phyloP scores from a whole-genome alignment of 202 grass and related monocot species.

The Sporobolus alterniflorus region DNA sequence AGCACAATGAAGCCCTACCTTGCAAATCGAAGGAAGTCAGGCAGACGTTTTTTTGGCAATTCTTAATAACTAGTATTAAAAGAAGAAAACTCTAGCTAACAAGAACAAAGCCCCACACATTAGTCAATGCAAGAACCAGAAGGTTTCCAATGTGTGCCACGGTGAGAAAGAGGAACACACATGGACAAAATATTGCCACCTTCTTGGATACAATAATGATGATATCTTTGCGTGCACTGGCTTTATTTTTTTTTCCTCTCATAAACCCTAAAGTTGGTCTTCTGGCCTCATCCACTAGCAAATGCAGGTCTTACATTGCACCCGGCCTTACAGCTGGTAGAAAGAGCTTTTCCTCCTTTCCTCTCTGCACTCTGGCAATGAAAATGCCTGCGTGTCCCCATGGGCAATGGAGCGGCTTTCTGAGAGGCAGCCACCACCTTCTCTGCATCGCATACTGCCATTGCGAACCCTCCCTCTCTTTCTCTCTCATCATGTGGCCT shows the following conservation, averaged over 20 bases:
- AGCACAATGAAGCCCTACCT: constrained; percentile 27
- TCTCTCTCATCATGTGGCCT: constrained; percentile 38
- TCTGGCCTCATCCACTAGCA: constrained; percentile 65
- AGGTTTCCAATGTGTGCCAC: constrained; percentile 22
- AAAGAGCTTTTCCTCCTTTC: constrained; percentile 56
- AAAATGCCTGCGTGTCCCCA: constrained; percentile 52
- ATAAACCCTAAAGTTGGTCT: constrained; percentile 67
- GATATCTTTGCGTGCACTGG: constrained; percentile 43
- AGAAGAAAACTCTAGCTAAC: background rate
- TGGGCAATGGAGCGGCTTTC: constrained; percentile 59
- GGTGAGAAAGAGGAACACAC: constrained; percentile 38
- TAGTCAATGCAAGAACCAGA: constrained; percentile 29
- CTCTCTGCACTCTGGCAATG: constrained; percentile 47
- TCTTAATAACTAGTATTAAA: background rate
- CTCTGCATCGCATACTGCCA: constrained; percentile 18
- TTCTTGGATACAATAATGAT: constrained; percentile 50
- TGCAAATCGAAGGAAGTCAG: background rate
- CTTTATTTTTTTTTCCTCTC: background rate
- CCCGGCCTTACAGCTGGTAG: constrained; percentile 66
- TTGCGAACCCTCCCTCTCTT: background rate
- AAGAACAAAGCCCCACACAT: constrained; percentile 6
- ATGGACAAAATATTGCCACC: constrained; percentile 38
- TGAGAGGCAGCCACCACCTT: constrained; percentile 36
- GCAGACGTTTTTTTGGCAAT: background rate
- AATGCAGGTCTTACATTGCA: constrained; percentile 67